Evolutionary conservation across 2,329 filamentous ascomycete genomes (phyloP), one percentile per base, ranked within the genome.

Genomic region (Claviceps fusiformis): DNA sequence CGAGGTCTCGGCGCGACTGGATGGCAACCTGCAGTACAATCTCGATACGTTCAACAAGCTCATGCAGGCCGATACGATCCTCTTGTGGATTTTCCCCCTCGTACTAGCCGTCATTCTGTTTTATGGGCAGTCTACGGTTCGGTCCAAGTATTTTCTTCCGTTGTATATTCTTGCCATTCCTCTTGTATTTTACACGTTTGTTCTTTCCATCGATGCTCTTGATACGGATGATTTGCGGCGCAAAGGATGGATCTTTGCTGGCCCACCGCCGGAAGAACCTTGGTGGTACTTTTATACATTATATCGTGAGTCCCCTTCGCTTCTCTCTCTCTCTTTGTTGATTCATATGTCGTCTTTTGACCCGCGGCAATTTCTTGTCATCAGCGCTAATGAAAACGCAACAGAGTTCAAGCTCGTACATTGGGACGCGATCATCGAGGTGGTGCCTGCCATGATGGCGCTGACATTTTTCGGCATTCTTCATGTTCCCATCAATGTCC

Each of bases 221-320:
- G 75, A 86, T 45, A 76, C 89, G 57, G 76, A 81, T 43, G 75
- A 75, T 13, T 72, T 97, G 48, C 84, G 90, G 54, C 70, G 80
- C 10, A 73, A 77, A 51, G 93, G 93, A 19, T 98, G 93, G 93
- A 86, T 97, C 11, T 98, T 98, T 63, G 80, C 89, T 62, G 86
- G 86, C 0, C 92, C 93, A 1, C 85, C 86, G 49, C 85, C 85
- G 10, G 87, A 82, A 13, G 89, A 95, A 62, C 90, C 93, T 0
- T 98, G 95, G 82, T 98, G 93, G 81, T 90, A 93, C 67, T 98
- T 98, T 64, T 98, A 95, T 71, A 95, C 89, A 0, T 79, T 97
- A 50, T 98, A 95, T 70, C 85, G 88, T 92, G 76, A 77, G 83
- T 54, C 19, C 11, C 45, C 45, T 46, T 41, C 37, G 17, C 37